Evolutionary conservation across 768 basidiomycete genomes (phyloP), one percentile per base, ranked within the genome.

Genomic region (Fomitopsis serialis): DNA sequence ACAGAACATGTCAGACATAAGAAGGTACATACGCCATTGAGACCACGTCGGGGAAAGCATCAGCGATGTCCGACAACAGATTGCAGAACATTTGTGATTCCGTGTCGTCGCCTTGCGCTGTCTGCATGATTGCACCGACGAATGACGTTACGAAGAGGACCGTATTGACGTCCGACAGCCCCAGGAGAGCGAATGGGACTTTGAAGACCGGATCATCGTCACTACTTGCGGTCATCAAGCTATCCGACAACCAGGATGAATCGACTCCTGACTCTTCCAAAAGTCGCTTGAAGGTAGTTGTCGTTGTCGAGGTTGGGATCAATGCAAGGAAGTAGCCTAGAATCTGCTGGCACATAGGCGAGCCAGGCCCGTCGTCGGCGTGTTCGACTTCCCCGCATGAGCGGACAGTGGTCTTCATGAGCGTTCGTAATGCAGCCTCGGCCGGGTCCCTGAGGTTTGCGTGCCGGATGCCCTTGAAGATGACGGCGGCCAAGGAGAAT

Each of bases 401-500:
- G 60, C 64, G 56, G 48, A 81, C 74, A 32, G 87, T 86, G 36
- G 88, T 78, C 27, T 72, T 68, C 12, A 92, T 71, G 17, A 92
- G 70, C 25, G 76, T 83, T 58, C 85, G 75, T 13, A 93, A 72
- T 15, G 80, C 78, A 3, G 72, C 72, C 57, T 81, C 79, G 1
- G 87, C 84, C 12, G 81, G 75, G 7, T 81, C 80, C 48, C 72
- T 80, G 58, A 91, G 76, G 2, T 76, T 73, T 2, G 81, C 75
- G 59, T 85, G 83, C 23, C 92, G 82, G 52, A 93, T 70, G 37
- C 92, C 92, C 64, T 94, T 93, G 78, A 93, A 90, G 45, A 96
- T 81, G 58, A 92, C 78, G 0, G 89, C 76, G 1, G 91, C 84
- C 19, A 97, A 69, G 12, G 88, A 84, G 68, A 95, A 91, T 7